Evolutionary conservation across 1,284 basidiomycete species (phyloP).

Genomic region (Gomphus sp.): DNA sequence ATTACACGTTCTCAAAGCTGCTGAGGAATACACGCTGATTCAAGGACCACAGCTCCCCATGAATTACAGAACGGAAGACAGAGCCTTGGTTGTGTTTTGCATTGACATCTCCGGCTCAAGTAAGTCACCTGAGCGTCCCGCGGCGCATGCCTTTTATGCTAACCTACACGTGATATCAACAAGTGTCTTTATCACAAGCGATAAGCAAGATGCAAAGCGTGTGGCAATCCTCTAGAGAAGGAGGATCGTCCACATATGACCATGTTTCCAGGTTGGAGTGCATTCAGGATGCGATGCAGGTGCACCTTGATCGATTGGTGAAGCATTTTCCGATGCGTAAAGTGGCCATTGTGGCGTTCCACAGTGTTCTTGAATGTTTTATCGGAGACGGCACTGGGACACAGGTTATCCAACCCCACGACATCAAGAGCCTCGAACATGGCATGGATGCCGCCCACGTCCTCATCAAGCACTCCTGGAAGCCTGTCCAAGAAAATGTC

Average conservation of each 20-base stretch:
- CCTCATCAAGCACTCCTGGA: background rate
- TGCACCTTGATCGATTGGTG: constrained; percentile 8
- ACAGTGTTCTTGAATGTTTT: constrained; percentile 1
- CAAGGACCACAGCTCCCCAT: background rate
- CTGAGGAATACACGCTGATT: constrained; percentile 4
- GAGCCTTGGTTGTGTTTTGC: constrained; percentile 5
- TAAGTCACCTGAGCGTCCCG: background rate
- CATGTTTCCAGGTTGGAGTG: constrained; percentile 1
- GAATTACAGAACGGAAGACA: background rate
- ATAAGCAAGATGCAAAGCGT: constrained; percentile 7
- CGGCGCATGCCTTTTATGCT: background rate
- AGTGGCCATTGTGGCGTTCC: constrained; percentile 10
- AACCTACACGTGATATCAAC: background rate
- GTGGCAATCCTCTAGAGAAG: background rate
- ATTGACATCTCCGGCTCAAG: constrained; percentile 9
- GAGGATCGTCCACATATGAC: background rate
- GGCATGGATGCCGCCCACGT: background rate
- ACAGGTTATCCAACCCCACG: background rate
- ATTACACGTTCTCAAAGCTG: background rate
- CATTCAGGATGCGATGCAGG: constrained; percentile 10
- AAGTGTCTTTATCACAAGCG: constrained; percentile 2
- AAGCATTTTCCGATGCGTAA: constrained; percentile 4
- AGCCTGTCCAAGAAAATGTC: background rate
- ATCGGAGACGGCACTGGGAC: background rate
- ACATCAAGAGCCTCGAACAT: background rate